Evolutionary conservation across 2,329 filamentous ascomycete species (phyloP).

Genomic region (Phoma sp.): DNA sequence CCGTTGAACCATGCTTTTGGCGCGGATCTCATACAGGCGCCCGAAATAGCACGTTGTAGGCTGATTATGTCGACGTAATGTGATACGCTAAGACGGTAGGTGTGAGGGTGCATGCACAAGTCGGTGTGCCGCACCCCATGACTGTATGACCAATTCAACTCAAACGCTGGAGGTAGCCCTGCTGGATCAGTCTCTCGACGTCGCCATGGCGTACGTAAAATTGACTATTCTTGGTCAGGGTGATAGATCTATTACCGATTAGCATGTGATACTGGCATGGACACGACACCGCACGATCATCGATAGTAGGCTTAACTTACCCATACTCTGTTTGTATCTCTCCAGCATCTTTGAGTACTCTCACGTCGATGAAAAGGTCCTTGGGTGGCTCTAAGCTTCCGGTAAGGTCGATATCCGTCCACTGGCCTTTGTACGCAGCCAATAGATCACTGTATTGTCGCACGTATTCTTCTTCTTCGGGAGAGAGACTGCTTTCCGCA

Average conservation of each 20-base stretch:
- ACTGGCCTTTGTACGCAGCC: slow-evolving; percentile 96
- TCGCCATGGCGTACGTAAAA: slow-evolving; percentile 96
- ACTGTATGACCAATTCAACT: slow-evolving; percentile 60
- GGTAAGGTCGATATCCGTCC: slow-evolving; percentile 96
- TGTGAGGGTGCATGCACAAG: neutral
- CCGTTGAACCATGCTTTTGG: neutral
- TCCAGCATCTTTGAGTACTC: slow-evolving; percentile 93
- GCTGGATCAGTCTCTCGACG: slow-evolving; percentile 90
- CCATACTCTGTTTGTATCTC: slow-evolving; percentile 99
- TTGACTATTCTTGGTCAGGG: slow-evolving; percentile 95
- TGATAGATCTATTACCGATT: slow-evolving; percentile 73
- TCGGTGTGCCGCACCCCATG: neutral
- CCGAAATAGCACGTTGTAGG: slow-evolving; percentile 3
- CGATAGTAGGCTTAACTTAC: slow-evolving; percentile 60
- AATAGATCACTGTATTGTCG: slow-evolving; percentile 89
- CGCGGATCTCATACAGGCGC: neutral
- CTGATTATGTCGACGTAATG: neutral
- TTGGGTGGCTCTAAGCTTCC: slow-evolving; percentile 92
- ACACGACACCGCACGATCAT: neutral
- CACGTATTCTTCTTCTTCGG: slow-evolving; percentile 96
- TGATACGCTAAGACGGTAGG: neutral
- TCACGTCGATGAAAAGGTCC: slow-evolving; percentile 95
- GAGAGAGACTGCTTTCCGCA: slow-evolving; percentile 79
- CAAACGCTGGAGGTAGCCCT: slow-evolving; percentile 92
- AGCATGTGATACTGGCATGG: neutral